A percentile compares a stretch with the other conserved stretches of the same genome.
These are phyloP conservation scores for Craspedostauros australis DNA, from an alignment of 108 stramenopile species.

Conservation along the genomic window DNA sequence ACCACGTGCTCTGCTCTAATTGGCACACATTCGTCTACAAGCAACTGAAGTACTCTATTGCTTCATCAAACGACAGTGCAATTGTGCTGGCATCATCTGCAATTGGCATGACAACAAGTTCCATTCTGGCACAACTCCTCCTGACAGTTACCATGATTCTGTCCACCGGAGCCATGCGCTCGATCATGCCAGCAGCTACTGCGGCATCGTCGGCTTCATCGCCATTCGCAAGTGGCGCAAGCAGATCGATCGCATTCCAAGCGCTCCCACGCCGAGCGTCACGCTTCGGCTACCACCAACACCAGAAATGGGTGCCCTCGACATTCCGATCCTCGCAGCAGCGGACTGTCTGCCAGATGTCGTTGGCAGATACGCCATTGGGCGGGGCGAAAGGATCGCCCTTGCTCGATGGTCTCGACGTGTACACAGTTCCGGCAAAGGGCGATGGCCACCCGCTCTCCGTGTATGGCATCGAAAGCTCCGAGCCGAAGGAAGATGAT, in stretches of 20 bases:
- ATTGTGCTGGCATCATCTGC: too few species aligned
- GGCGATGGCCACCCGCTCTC: constrained; percentile 67
- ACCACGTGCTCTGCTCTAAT: too few species aligned
- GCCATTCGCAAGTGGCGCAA: too few species aligned
- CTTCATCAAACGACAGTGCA: too few species aligned
- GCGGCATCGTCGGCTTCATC: background rate
- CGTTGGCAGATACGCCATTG: constrained; percentile 34
- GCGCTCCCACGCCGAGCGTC: background rate
- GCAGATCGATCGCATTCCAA: background rate
- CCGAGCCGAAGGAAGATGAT: constrained; percentile 12
- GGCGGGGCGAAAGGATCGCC: constrained; percentile 21
- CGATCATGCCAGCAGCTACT: background rate
- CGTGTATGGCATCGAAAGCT: constrained; percentile 60
- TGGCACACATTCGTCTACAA: too few species aligned
- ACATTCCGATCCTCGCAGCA: background rate
- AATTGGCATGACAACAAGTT: too few species aligned
- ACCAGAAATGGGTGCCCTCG: background rate
- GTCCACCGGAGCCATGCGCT: too few species aligned
- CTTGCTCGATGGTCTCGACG: constrained; percentile 61
- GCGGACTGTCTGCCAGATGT: constrained; percentile 14
- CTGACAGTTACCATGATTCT: too few species aligned
- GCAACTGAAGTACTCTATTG: too few species aligned
- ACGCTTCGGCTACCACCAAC: background rate
- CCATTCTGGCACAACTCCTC: too few species aligned
- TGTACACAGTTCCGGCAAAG: constrained; percentile 53